Percentiles rank a stretch among this genome's conserved stretches.
Evolutionary conservation across 768 basidiomycete genomes (phyloP).

Genomic region (Cytidiella melzeri): DNA sequence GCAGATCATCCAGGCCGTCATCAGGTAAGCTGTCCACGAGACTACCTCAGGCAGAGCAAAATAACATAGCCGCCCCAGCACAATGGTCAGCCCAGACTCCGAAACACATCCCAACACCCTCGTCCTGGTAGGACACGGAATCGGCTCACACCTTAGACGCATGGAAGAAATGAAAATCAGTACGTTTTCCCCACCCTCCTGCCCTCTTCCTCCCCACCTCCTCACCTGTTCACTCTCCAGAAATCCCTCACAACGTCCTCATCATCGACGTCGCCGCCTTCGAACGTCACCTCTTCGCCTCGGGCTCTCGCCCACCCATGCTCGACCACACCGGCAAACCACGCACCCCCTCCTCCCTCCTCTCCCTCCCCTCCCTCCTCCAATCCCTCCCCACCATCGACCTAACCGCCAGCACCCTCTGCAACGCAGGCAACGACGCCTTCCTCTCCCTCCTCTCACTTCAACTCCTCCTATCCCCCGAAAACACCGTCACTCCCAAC

Average conservation of each 20-base stretch:
- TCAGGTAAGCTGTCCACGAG: constrained; percentile 42
- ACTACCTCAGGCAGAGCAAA: neutral
- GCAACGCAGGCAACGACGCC: constrained; percentile 81
- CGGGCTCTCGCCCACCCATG: constrained; percentile 56
- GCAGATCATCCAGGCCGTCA: constrained; percentile 63
- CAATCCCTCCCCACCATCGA: constrained; percentile 40
- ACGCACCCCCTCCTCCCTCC: constrained; percentile 44
- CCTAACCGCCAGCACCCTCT: constrained; percentile 36
- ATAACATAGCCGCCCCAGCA: constrained; percentile 35
- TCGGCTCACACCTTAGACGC: constrained; percentile 48
- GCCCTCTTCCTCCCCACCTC: neutral
- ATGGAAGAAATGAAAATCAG: constrained; percentile 80
- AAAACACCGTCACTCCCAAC: constrained; percentile 28
- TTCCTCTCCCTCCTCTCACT: constrained; percentile 62
- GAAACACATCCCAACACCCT: constrained; percentile 65
- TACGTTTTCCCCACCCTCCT: constrained; percentile 29
- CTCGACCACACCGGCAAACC: constrained; percentile 49
- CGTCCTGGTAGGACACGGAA: constrained; percentile 64
- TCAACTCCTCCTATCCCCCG: constrained; percentile 62
- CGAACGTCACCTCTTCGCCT: constrained; percentile 56
- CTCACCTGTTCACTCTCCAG: constrained; percentile 29
- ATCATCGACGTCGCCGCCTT: constrained; percentile 57
- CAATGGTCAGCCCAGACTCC: constrained; percentile 69
- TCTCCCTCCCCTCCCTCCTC: constrained; percentile 62
- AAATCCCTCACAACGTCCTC: constrained; percentile 68